Conservation (phyloP, 129 eudicot genomes). For the Escallonia herrerae region DNA sequence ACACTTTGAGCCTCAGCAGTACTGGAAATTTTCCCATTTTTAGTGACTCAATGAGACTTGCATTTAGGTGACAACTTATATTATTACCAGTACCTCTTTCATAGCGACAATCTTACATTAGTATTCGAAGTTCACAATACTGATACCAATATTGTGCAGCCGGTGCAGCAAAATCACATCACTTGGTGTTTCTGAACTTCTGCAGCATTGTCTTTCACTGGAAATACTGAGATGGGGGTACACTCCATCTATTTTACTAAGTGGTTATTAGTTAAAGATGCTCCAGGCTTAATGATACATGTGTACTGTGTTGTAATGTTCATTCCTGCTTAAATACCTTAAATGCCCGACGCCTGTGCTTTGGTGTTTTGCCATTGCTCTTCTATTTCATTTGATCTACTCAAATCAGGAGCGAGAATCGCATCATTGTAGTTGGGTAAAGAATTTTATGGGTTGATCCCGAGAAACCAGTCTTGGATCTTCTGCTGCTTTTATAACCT, state of each 20-base stretch:
- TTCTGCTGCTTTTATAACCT: too few relatives aligned
- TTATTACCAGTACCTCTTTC: too few relatives aligned
- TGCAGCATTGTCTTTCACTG: slow-evolving; percentile 50
- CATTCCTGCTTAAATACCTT: too few relatives aligned
- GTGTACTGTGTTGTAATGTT: too few relatives aligned
- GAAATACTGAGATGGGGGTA: slow-evolving; percentile 98
- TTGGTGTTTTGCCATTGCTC: neutral
- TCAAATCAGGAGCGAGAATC: neutral
- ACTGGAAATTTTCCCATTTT: too few relatives aligned
- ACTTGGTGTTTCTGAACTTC: slow-evolving; percentile 61
- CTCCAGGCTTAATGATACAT: neutral
- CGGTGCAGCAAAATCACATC: slow-evolving; percentile 72
- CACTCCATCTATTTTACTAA: neutral
- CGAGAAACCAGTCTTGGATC: too few relatives aligned
- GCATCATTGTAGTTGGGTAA: too few relatives aligned
- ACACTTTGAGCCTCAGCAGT: too few relatives aligned
- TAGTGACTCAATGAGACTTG: too few relatives aligned
- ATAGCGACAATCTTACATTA: neutral
- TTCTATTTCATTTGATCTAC: neutral
- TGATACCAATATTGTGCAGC: slow-evolving; percentile 36
- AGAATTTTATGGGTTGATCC: too few relatives aligned
- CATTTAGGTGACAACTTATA: too few relatives aligned
- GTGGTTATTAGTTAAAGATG: slow-evolving; percentile 2
- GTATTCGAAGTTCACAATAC: too few relatives aligned
- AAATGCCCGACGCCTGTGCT: neutral